Conservation (phyloP, 2,329 filamentous ascomycete genomes). For the Epicoccum sorghinum region DNA sequence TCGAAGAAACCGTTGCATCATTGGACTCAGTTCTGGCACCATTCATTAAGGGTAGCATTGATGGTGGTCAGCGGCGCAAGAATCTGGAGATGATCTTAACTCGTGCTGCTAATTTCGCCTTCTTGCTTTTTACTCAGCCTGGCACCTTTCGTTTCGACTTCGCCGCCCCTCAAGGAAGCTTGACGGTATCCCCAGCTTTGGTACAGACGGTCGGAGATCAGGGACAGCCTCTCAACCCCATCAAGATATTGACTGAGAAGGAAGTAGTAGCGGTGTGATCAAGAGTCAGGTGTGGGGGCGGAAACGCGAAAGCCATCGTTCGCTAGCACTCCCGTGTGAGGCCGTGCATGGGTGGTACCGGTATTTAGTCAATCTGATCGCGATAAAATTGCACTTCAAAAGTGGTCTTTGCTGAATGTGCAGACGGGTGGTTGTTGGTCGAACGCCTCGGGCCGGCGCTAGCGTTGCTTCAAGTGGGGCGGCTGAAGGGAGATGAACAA, state of each 20-base stretch:
- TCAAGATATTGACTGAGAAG: constrained; percentile 22
- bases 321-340: background rate
- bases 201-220: constrained; percentile 34
- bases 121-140: constrained; percentile 40
- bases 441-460: background rate
- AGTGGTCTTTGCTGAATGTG: too few relatives aligned
- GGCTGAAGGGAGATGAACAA: background rate
- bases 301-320: background rate
- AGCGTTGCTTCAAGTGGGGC: background rate
- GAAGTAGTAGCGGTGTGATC: constrained; percentile 18
- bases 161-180: constrained; percentile 10
- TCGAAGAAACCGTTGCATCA: constrained; percentile 17
- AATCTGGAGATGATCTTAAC: constrained; percentile 42
- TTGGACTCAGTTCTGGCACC: constrained; percentile 32
- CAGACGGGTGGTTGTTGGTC: background rate
- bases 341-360: background rate
- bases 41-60: constrained; percentile 23
- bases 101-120: constrained; percentile 35
- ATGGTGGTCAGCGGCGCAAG: constrained; percentile 23
- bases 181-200: constrained; percentile 37
- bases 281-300: background rate
- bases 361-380: too few relatives aligned
- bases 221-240: constrained; percentile 23
- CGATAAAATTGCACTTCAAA: too few relatives aligned
- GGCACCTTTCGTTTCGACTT: constrained; percentile 39